phyloP scores from a whole-genome alignment of 345 rosid genomes.

The Citrus mangshanensis region DNA sequence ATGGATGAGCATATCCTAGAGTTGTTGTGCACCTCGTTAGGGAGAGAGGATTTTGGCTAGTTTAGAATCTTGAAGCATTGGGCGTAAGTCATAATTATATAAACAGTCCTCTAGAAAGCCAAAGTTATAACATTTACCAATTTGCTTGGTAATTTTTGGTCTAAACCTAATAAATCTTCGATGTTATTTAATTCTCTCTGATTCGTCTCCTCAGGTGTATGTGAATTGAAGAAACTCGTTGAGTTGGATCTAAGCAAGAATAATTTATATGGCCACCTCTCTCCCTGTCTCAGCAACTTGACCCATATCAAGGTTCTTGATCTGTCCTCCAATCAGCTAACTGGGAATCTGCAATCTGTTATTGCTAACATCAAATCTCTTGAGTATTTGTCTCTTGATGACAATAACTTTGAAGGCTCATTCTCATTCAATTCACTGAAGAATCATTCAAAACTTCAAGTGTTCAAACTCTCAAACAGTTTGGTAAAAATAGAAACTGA shows the following conservation, averaged over 20 bases:
- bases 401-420: background rate
- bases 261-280: background rate
- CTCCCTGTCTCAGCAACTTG: conserved; percentile 8
- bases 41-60: too few species aligned
- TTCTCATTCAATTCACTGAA: background rate
- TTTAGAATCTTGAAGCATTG: too few species aligned
- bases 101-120: too few species aligned
- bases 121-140: too few species aligned
- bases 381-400: background rate
- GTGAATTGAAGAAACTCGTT: background rate
- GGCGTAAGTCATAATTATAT: too few species aligned
- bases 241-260: background rate
- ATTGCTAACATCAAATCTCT: background rate
- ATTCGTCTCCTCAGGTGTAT: background rate
- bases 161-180: too few species aligned
- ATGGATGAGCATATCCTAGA: too few species aligned
- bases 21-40: too few species aligned
- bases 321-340: background rate
- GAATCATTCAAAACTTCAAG: background rate
- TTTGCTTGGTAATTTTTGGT: too few species aligned
- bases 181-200: background rate
- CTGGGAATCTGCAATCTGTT: conserved; percentile 1
- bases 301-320: conserved; percentile 7
- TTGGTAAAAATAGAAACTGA: background rate
- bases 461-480: background rate